A percentile compares a stretch with the other conserved stretches of the same genome.
phyloP scores from a whole-genome alignment of 2,329 filamentous ascomycete genomes.

The Cladorrhinum sp. region DNA sequence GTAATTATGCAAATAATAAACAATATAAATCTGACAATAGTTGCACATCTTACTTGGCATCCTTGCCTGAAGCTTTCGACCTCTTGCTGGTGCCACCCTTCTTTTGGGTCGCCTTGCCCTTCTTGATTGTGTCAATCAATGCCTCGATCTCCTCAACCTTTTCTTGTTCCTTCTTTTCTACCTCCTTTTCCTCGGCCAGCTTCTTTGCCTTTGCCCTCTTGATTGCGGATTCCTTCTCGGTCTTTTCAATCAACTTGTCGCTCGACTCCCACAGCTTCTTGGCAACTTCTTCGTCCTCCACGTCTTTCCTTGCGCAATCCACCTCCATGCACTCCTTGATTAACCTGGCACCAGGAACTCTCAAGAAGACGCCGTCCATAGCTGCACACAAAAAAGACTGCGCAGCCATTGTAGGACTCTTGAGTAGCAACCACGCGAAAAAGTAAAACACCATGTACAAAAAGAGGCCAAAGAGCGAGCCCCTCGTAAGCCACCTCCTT shows the following conservation, averaged over 20 bases:
- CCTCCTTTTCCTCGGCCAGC: constrained; percentile 33
- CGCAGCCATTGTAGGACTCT: constrained; percentile 77
- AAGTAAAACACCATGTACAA: constrained; percentile 76
- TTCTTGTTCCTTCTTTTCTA: constrained; percentile 35
- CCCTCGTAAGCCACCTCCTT: constrained; percentile 80
- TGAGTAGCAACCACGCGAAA: constrained; percentile 82
- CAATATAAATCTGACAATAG: background rate
- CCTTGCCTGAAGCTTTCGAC: constrained; percentile 3
- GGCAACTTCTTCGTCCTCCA: constrained; percentile 74
- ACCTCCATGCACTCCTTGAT: constrained; percentile 88
- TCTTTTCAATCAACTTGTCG: constrained; percentile 75
- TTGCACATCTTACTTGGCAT: constrained; percentile 6
- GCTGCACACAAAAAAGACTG: constrained; percentile 82
- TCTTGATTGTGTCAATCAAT: constrained; percentile 46
- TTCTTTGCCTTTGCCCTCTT: constrained; percentile 45
- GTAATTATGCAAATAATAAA: background rate
- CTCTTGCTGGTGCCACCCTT: constrained; percentile 16
- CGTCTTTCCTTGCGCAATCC: constrained; percentile 67
- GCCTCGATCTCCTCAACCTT: constrained; percentile 37
- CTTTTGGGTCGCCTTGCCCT: constrained; percentile 33
- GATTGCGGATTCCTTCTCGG: constrained; percentile 75
- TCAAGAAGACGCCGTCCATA: constrained; percentile 72
- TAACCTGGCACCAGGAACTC: constrained; percentile 64
- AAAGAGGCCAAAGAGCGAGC: constrained; percentile 74
- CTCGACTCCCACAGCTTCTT: constrained; percentile 89